Evolutionary conservation across 768 basidiomycete species (phyloP).

Genomic region (Mycena chlorophos): DNA sequence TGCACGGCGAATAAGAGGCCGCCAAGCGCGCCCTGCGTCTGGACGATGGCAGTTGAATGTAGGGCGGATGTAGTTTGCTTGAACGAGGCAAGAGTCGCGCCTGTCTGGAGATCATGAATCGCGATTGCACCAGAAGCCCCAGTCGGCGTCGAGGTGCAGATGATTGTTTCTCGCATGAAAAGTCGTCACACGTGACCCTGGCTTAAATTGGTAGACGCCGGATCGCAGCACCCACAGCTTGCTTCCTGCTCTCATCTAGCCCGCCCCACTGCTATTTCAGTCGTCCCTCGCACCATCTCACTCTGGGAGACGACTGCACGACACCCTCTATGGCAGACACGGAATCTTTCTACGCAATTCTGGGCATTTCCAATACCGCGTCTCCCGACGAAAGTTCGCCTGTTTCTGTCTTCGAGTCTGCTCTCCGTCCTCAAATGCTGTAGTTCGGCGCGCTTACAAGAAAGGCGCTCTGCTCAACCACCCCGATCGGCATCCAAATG

Average conservation of each 20-base stretch:
- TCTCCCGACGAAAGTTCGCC: constrained; percentile 63
- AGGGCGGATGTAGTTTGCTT: constrained; percentile 73
- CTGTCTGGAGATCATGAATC: constrained; percentile 81
- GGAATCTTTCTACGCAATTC: constrained; percentile 55
- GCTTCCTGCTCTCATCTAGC: too few relatives aligned
- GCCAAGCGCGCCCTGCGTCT: constrained; percentile 70
- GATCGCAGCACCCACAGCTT: too few relatives aligned
- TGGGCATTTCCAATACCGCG: constrained; percentile 56
- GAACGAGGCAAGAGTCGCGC: constrained; percentile 77
- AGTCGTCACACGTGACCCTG: too few relatives aligned
- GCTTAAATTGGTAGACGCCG: too few relatives aligned
- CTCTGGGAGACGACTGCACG: too few relatives aligned
- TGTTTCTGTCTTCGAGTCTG: constrained; percentile 29
- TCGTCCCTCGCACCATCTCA: too few relatives aligned
- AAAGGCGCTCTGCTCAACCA: constrained; percentile 71
- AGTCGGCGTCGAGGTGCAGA: constrained; percentile 61
- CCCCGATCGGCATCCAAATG: constrained; percentile 66
- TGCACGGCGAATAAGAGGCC: constrained; percentile 85
- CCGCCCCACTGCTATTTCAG: too few relatives aligned
- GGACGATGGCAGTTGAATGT: constrained; percentile 68
- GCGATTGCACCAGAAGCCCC: constrained; percentile 64
- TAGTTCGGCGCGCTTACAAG: constrained; percentile 81
- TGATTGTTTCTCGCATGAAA: constrained; percentile 69
- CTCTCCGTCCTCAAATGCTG: background rate
- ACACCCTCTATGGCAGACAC: constrained; percentile 49